phyloP scores from a whole-genome alignment of 495 filamentous ascomycete genomes.

The Ascodesmis nigricans region DNA sequence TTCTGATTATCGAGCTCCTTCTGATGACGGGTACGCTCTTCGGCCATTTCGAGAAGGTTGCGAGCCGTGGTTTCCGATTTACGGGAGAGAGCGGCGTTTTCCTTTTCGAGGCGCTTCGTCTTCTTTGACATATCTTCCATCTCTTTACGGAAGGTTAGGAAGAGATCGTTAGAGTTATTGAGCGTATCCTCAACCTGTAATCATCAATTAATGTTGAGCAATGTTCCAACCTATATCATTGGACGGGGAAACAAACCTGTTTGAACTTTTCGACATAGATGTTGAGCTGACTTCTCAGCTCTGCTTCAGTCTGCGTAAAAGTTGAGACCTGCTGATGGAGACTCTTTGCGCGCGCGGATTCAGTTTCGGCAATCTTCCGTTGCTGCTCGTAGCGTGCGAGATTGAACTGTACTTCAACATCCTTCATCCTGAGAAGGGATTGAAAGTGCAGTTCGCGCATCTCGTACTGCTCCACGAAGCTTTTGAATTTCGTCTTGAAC shows the following conservation, averaged over 20 bases:
- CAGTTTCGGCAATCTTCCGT: constrained; percentile 63
- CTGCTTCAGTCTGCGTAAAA: constrained; percentile 86
- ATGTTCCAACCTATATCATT: background rate
- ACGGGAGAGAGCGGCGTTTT: constrained; percentile 72
- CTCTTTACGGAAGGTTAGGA: constrained; percentile 93
- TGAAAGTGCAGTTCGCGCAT: constrained; percentile 80
- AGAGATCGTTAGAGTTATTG: constrained; percentile 96
- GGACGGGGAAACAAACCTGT: constrained; percentile 53
- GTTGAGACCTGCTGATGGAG: constrained; percentile 81
- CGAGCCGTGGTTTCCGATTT: constrained; percentile 86
- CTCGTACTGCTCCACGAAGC: constrained; percentile 86
- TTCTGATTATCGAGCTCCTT: constrained; percentile 58
- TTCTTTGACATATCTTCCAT: constrained; percentile 99
- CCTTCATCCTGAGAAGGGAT: constrained; percentile 72
- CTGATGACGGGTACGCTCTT: constrained; percentile 66
- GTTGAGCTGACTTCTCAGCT: constrained; percentile 83
- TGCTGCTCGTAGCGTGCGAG: constrained; percentile 71
- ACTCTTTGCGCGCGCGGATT: constrained; percentile 53
- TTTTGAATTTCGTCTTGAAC: constrained; percentile 72
- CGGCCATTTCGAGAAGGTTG: constrained; percentile 95
- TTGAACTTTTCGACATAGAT: constrained; percentile 99
- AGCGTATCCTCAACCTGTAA: constrained; percentile 88
- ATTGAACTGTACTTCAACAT: constrained; percentile 85
- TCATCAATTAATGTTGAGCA: constrained; percentile 10
- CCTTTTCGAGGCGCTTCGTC: constrained; percentile 90